Base-by-base conservation (phyloP, 2,329 filamentous ascomycete species). In the Dactylellina parvicollis region DNA sequence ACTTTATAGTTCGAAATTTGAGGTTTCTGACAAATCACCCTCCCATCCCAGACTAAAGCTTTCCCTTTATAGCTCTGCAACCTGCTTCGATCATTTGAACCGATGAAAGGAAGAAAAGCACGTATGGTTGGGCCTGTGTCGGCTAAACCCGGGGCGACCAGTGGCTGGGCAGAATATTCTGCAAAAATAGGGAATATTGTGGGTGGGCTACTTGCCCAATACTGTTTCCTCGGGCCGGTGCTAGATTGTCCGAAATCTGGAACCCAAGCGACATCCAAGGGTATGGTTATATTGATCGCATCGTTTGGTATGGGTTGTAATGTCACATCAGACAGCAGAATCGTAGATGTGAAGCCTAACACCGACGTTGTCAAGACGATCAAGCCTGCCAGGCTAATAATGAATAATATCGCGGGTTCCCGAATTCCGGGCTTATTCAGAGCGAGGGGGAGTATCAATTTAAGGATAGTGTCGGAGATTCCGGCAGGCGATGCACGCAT, bases 11-110 rank as follows among this genome's bases (percentile, higher is more conserved):
- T 54, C 14, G 64, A 54, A 2, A 69, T 24, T 44, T 24, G 5
- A 22, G 64, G 64, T 30, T 52, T 52, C 44, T 69, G 64, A 42
- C 64, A 69, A 1, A 69, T 18, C 1, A 69, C 64, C 26, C 64
- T 60, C 1, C 54, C 54, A 60, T 69, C 64, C 44, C 44, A 60
- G 16, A 69, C 54, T 18, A 69, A 12, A 2, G 44, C n/a, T 40
- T 44, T 60, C 14, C 64, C 64, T 8, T 42, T 52, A 26, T 52
- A 69, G 8, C 30, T 44, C 28, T 24, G 36, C 12, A 69, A 3
- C 2, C 32, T 60, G 14, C 55, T 26, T 26, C 64, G 64, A 7
- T 69, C 54, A 16, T 59, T 44, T 18, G 54, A 30, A 12, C 1
- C 36, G 3, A 20, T 1, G 8, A 69, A 69, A 1, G 64, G 64